Percentiles rank a stretch among this genome's conserved stretches.
Evolutionary conservation across 2,329 filamentous ascomycete genomes (phyloP).

Genomic region (Onygenales sp.): DNA sequence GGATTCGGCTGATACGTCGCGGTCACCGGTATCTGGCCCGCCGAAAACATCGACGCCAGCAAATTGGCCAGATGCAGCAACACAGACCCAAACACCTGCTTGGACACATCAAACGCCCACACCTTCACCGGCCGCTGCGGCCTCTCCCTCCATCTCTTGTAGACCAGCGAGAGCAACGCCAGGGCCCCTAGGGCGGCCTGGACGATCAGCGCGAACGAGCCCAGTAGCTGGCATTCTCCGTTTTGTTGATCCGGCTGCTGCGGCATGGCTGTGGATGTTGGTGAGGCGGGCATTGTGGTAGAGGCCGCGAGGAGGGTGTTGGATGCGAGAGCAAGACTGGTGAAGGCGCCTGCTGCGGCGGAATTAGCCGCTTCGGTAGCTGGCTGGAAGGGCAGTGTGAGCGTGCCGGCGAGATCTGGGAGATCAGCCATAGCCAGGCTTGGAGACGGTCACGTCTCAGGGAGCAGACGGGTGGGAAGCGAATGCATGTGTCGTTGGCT

Average conservation of each 20-base stretch:
- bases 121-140: conserved; percentile 90
- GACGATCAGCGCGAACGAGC: conserved; percentile 82
- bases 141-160: conserved; percentile 84
- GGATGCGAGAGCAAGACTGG: conserved; percentile 8
- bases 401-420: neutral
- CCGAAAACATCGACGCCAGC: conserved; percentile 92
- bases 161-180: conserved; percentile 78
- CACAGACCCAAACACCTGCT: conserved; percentile 90
- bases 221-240: conserved; percentile 78
- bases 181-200: conserved; percentile 77
- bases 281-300: conserved; percentile 9
- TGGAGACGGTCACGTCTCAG: neutral
- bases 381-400: neutral
- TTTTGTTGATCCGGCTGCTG: conserved; percentile 22
- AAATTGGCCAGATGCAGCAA: conserved; percentile 88
- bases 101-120: conserved; percentile 95
- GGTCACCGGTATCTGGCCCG: conserved; percentile 57
- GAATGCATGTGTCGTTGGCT: neutral
- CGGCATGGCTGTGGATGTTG: conserved; percentile 10
- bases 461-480: neutral
- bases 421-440: neutral
- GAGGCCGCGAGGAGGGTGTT: neutral
- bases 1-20: conserved; percentile 67
- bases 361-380: neutral
- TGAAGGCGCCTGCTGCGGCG: conserved; percentile 7